These are phyloP conservation scores for Trichoderma asperellum DNA, from an alignment of 2,329 filamentous ascomycete species.

Conservation along the genomic window DNA sequence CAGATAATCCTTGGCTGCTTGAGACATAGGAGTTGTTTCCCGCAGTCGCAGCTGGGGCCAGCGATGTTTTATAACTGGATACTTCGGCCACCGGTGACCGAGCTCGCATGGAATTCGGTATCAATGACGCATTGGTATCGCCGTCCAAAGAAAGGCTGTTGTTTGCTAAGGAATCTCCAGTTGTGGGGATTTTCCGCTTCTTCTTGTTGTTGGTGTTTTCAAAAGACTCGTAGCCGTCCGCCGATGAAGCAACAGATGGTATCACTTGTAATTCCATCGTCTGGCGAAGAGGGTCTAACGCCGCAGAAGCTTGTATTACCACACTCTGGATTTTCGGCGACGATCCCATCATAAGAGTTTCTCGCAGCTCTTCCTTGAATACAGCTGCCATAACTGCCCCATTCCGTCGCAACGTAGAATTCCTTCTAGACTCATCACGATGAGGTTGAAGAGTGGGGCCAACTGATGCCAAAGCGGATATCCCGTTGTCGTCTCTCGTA, in stretches of 20 bases:
- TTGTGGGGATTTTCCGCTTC: conserved; percentile 95
- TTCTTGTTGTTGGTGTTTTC: conserved; percentile 99
- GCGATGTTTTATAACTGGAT: conserved; percentile 35
- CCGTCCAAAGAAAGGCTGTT: conserved; percentile 44
- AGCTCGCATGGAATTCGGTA: conserved; percentile 35
- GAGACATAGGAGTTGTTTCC: conserved; percentile 57
- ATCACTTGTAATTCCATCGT: conserved; percentile 59
- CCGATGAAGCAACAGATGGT: conserved; percentile 69
- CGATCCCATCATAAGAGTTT: conserved; percentile 50
- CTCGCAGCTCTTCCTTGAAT: conserved; percentile 52
- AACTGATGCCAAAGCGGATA: not conserved
- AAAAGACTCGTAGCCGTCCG: conserved; percentile 93
- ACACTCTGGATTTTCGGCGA: conserved; percentile 52
- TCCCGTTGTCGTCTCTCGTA: conserved; percentile 51
- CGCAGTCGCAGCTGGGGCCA: conserved; percentile 36
- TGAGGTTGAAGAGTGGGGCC: conserved; percentile 29
- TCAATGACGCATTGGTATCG: conserved; percentile 48
- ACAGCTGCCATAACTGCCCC: conserved; percentile 59
- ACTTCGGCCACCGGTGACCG: conserved; percentile 40
- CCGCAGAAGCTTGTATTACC: conserved; percentile 48
- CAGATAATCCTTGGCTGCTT: conserved; percentile 68
- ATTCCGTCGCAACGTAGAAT: conserved; percentile 33
- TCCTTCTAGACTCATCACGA: conserved; percentile 33
- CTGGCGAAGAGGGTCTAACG: conserved; percentile 48
- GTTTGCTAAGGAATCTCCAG: conserved; percentile 65